Evolutionary conservation across 2,329 filamentous ascomycete genomes (phyloP).

Genomic region (Fusarium tricinctum): DNA sequence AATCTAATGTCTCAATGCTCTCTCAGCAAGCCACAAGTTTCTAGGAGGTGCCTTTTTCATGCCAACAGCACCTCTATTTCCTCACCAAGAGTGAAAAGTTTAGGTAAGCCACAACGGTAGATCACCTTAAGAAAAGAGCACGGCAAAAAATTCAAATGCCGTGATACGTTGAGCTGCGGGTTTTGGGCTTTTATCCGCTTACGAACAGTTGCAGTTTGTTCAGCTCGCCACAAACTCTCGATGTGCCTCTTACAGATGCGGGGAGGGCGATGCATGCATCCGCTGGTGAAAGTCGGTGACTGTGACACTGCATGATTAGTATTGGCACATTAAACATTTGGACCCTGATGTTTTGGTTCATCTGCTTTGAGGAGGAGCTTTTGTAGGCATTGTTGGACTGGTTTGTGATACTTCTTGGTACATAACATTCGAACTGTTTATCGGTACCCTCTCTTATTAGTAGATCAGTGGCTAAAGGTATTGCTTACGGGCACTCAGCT

Average conservation of each 20-base stretch:
- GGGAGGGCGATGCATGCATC: conserved; percentile 18
- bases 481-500: not conserved
- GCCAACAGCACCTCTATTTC: no score
- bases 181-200: conserved; percentile 6
- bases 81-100: not conserved
- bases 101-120: not conserved
- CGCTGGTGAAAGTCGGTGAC: conserved; percentile 11
- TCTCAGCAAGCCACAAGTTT: conserved; percentile 37
- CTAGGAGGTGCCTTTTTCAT: conserved; percentile 1
- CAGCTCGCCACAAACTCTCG: conserved; percentile 24
- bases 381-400: not conserved
- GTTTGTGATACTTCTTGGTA: not conserved
- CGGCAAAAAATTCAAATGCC: not conserved
- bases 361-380: not conserved
- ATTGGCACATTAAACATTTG: not conserved
- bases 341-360: conserved; percentile 8
- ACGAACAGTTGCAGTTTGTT: conserved; percentile 13
- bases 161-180: conserved; percentile 6
- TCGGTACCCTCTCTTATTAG: not conserved
- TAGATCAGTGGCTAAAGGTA: no score
- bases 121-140: not conserved
- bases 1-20: not conserved
- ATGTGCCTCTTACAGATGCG: conserved; percentile 4
- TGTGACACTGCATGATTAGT: conserved; percentile 3
- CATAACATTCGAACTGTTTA: no score